Percentiles rank a stretch among this genome's conserved stretches.
These are phyloP conservation scores for Tricharina praecox DNA, from an alignment of 495 filamentous ascomycete species.

Conservation along the genomic window DNA sequence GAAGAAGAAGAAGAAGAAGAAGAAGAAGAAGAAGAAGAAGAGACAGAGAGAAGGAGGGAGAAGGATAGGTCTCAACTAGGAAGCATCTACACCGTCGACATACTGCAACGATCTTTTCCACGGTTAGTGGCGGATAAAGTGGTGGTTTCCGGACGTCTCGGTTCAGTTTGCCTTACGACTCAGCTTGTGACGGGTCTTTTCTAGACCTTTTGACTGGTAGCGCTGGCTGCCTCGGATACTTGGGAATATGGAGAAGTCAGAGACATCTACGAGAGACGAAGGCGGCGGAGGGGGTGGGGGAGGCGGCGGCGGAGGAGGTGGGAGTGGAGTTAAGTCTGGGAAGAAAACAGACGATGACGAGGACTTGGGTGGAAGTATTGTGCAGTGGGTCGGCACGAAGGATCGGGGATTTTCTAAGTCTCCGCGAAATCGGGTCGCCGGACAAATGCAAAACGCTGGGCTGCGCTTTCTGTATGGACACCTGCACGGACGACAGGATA, in stretches of 20 bases:
- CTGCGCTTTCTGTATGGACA: constrained; percentile 14
- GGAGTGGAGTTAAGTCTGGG: constrained; percentile 9
- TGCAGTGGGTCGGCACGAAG: constrained; percentile 9
- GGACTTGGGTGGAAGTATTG: constrained; percentile 13
- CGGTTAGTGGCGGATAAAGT: neutral
- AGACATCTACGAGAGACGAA: constrained; percentile 10
- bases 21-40: neutral
- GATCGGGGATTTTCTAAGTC: constrained; percentile 1
- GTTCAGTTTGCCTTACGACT: neutral
- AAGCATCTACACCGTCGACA: neutral
- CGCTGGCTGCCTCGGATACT: constrained; percentile 4
- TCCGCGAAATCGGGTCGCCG: constrained; percentile 7
- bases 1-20: neutral
- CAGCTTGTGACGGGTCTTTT: neutral
- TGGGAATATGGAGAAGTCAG: constrained; percentile 1
- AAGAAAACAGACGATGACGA: constrained; percentile 22
- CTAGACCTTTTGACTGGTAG: neutral
- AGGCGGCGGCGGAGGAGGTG: constrained; percentile 11
- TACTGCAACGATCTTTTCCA: neutral
- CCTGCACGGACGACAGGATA: constrained; percentile 16
- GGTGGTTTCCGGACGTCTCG: neutral
- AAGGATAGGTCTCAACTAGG: neutral
- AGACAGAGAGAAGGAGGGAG: neutral
- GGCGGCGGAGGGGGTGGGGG: constrained; percentile 11
- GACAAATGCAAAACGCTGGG: constrained; percentile 10